A percentile compares a stretch with the other conserved stretches of the same genome.
phyloP scores from a whole-genome alignment of 768 basidiomycete species.

The Coprinellus micaceus region DNA sequence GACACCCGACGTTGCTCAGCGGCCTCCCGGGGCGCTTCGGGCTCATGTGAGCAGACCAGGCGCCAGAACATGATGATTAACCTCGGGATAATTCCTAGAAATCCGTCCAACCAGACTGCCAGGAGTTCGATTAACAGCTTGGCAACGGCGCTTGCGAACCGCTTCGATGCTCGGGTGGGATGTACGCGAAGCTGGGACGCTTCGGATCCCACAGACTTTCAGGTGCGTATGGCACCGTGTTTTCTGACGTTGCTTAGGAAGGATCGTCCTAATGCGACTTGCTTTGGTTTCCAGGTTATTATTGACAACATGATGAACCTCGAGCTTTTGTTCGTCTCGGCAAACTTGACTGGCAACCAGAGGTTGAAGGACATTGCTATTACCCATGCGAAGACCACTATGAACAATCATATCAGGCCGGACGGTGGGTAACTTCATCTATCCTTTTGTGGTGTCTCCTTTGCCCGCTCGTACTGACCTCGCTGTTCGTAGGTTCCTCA shows the following conservation, averaged over 20 bases:
- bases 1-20: too few relatives aligned
- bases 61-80: background rate
- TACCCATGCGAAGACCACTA: conserved; percentile 63
- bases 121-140: conserved; percentile 54
- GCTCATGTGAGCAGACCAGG: background rate
- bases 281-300: conserved; percentile 43
- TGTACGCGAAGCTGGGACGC: conserved; percentile 71
- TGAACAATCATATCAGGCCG: conserved; percentile 59
- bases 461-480: background rate
- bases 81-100: conserved; percentile 31
- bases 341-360: conserved; percentile 53
- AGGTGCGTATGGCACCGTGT: conserved; percentile 29
- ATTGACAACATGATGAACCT: conserved; percentile 83
- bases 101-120: conserved; percentile 55
- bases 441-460: background rate
- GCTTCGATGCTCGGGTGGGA: conserved; percentile 58
- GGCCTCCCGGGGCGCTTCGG: background rate
- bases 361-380: conserved; percentile 59
- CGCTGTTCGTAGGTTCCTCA: conserved; percentile 35
- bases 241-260: background rate
- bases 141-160: conserved; percentile 49
- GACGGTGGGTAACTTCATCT: conserved; percentile 44
- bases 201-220: conserved; percentile 55
- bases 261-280: background rate
- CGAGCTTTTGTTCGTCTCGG: conserved; percentile 59